Evolutionary conservation across 208 protist genomes (phyloP), one percentile per base, ranked within the genome.

Genomic region (Leishmania tropica): DNA sequence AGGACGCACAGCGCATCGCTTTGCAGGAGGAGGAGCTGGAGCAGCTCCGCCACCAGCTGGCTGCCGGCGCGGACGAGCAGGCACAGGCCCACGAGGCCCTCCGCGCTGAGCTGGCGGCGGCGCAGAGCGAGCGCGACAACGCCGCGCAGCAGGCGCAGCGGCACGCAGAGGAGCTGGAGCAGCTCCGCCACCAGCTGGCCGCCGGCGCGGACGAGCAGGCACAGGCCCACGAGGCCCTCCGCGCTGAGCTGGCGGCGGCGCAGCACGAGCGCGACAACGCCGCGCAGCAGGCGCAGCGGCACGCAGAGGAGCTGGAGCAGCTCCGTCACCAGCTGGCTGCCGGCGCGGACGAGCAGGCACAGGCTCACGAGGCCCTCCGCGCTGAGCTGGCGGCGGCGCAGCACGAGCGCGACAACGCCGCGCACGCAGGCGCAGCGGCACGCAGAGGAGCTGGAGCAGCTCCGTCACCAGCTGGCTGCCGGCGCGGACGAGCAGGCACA

Each of bases 361-460:
- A 72, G 67, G 67, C 35, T 4, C 3, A 5, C 1, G 67, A 72
- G 15, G 8, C 67, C 7, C 67, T 72, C 4, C 67, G 67, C 67
- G 40, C 67, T 21, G 37, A 72, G 40, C 68, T 48, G 42, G 68
- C 42, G 24, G 68, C 42, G 0, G 68, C 68, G 24, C 42, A 47
- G 42, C 42, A 35, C 8, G 40, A 51, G 19, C 68, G 68, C 40
- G 68, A 73, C 68, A 42, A 73, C 42, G 68, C 68, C 8, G 68
- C 28, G 21, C 68, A 73, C n/a, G 68, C 35, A 51, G 67, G 67
- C 67, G 21, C 67, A 73, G 67, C 68, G 48, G 68, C 68, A 48
- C 13, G 40, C 37, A 2, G 31, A 51, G 4, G 54, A 62, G 15
- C 48, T 53, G 48, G 48, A 53, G 48, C 48, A 53, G 5, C 48